Percentiles rank a stretch among this genome's conserved stretches.
Conservation (phyloP, 2,329 filamentous ascomycete genomes). For the Fusarium metavorans region DNA sequence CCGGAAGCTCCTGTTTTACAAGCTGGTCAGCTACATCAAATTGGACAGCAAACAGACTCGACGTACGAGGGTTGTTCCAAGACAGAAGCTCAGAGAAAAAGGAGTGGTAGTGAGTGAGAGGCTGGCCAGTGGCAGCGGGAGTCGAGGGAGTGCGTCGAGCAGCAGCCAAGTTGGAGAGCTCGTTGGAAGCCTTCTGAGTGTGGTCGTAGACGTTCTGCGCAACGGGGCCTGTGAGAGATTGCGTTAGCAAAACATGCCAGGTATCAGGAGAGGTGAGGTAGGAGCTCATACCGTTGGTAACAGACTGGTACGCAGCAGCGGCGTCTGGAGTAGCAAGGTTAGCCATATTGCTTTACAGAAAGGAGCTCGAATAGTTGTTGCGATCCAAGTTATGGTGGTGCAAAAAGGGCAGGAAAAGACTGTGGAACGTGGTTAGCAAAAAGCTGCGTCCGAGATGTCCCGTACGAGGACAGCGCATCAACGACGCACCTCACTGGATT, state of each 20-base stretch:
- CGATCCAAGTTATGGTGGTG: conserved; percentile 5
- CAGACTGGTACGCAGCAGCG: conserved; percentile 60
- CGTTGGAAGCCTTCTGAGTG: conserved; percentile 64
- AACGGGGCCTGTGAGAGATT: conserved; percentile 61
- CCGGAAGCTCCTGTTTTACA: conserved; percentile 67
- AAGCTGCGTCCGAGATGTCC: conserved; percentile 23
- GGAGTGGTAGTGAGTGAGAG: conserved; percentile 77
- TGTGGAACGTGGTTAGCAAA: conserved; percentile 39
- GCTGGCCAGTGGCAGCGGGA: conserved; percentile 70
- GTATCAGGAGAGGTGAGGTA: conserved; percentile 3
- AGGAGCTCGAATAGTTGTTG: neutral
- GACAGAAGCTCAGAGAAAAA: conserved; percentile 77
- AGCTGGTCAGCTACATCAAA: conserved; percentile 27
- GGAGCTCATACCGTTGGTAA: conserved; percentile 59
- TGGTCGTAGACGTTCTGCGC: conserved; percentile 70
- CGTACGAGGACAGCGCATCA: conserved; percentile 22
- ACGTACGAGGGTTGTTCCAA: conserved; percentile 76
- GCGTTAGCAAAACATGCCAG: conserved; percentile 28
- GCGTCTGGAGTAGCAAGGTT: conserved; percentile 57
- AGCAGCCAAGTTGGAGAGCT: conserved; percentile 70
- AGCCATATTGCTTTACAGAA: conserved; percentile 37
- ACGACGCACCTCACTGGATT: conserved; percentile 65
- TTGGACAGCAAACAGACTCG: neutral
- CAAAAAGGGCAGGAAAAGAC: conserved; percentile 19
- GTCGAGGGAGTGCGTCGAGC: conserved; percentile 66